Conservation (phyloP, 1,284 basidiomycete genomes). For the Moesziomyces parantarcticus region DNA sequence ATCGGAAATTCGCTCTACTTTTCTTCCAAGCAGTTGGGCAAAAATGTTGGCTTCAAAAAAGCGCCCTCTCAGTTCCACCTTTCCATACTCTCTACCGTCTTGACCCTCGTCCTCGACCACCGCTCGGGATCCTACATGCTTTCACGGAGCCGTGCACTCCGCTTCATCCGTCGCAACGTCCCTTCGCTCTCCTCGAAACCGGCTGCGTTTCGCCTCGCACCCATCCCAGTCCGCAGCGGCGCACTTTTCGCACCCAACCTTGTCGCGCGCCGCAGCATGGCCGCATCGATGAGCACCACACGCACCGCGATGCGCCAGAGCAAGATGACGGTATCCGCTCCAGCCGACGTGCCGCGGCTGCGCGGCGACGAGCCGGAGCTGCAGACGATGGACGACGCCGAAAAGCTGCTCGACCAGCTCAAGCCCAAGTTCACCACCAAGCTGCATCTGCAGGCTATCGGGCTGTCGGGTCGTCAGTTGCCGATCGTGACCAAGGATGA, state of each 20-base stretch:
- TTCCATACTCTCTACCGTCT: too few relatives aligned
- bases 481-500: conserved; percentile 31
- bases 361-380: conserved; percentile 26
- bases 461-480: conserved; percentile 23
- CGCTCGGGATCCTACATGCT: background rate
- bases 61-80: too few relatives aligned
- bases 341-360: conserved; percentile 20
- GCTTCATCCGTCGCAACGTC: too few relatives aligned
- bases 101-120: too few relatives aligned
- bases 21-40: background rate
- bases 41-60: conserved; percentile 8
- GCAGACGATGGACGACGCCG: conserved; percentile 13
- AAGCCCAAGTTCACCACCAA: conserved; percentile 23
- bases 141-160: background rate
- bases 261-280: background rate
- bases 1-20: background rate
- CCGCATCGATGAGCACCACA: conserved; percentile 6
- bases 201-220: too few relatives aligned
- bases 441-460: conserved; percentile 36
- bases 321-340: conserved; percentile 25
- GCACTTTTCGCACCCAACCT: too few relatives aligned
- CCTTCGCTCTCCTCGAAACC: too few relatives aligned
- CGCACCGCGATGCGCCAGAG: conserved; percentile 26
- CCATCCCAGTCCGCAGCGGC: too few relatives aligned
- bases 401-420: conserved; percentile 28